phyloP scores from a whole-genome alignment of 225 moss, liverwort and hornwort genomes.

The Rhytidiadelphus loreus region DNA sequence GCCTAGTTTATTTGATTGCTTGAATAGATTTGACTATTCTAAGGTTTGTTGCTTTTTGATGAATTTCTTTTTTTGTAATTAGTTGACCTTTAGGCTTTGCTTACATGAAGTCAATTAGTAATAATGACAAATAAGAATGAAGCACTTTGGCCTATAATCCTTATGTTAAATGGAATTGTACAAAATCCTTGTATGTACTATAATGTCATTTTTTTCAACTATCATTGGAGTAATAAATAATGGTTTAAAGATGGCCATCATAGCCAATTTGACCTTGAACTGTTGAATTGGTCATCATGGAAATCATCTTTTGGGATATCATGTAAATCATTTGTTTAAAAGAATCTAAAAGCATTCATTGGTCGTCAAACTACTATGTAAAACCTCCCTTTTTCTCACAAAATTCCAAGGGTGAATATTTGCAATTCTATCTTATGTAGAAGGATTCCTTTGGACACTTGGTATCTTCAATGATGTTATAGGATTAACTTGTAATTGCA shows the following conservation, averaged over 20 bases:
- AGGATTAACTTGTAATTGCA: accelerated
- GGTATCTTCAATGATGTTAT: accelerated
- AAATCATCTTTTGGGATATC: background rate
- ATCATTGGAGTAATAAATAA: background rate
- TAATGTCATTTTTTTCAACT: background rate
- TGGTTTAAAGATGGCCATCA: no score
- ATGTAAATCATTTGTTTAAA: background rate
- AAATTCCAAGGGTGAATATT: background rate
- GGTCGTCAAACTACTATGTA: accelerated
- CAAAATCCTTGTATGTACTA: accelerated
- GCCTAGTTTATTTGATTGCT: background rate
- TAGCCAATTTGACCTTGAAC: background rate
- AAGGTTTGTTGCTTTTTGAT: accelerated
- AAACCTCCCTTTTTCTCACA: accelerated
- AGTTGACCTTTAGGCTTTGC: background rate
- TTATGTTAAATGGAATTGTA: background rate
- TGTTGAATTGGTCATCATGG: accelerated
- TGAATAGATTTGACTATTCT: background rate
- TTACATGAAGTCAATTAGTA: background rate
- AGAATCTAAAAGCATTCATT: background rate
- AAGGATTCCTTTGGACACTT: accelerated
- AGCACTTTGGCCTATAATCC: background rate
- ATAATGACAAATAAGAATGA: background rate
- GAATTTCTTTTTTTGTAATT: background rate
- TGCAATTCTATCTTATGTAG: background rate